Conservation (phyloP, 179 eudicot species). For the Silene coronaria region DNA sequence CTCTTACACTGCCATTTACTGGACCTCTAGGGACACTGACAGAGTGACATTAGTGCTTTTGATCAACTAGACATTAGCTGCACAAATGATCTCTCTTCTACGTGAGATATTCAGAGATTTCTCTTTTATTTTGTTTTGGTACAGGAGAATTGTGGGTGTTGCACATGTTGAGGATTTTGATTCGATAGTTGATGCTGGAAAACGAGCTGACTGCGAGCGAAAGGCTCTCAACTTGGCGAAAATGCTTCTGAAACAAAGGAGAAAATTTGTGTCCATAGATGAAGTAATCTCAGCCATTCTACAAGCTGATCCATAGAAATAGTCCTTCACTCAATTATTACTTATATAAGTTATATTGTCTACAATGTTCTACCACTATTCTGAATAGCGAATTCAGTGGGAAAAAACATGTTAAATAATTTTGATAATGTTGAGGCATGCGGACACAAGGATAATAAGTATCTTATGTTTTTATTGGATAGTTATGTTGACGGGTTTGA, state of each 20-base stretch:
- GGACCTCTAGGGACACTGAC: background rate
- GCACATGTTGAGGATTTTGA: slow-evolving; percentile 97
- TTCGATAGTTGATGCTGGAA: slow-evolving; percentile 51
- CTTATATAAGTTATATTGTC: background rate
- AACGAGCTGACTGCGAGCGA: slow-evolving; percentile 77
- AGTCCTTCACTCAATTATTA: background rate
- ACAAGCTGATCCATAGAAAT: slow-evolving; percentile 20
- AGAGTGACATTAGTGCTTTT: too few relatives aligned
- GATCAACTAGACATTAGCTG: too few relatives aligned
- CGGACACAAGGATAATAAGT: background rate
- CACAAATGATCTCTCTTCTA: too few relatives aligned
- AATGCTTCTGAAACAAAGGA: slow-evolving; percentile 61
- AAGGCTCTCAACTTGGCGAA: slow-evolving; percentile 80
- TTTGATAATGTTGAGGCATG: background rate
- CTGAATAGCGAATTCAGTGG: background rate
- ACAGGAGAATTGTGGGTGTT: slow-evolving; percentile 92
- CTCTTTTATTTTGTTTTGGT: background rate
- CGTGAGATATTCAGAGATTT: background rate
- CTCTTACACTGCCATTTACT: background rate
- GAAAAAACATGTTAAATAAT: slow-evolving; percentile 1
- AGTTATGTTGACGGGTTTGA: too few relatives aligned
- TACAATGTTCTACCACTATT: background rate
- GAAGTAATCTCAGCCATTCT: slow-evolving; percentile 57
- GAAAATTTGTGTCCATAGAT: slow-evolving; percentile 40
- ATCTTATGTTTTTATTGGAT: background rate